Evolutionary conservation across 2,329 filamentous ascomycete genomes (phyloP), one percentile per base, ranked within the genome.

Genomic region (Lasiodiplodia theobromae): DNA sequence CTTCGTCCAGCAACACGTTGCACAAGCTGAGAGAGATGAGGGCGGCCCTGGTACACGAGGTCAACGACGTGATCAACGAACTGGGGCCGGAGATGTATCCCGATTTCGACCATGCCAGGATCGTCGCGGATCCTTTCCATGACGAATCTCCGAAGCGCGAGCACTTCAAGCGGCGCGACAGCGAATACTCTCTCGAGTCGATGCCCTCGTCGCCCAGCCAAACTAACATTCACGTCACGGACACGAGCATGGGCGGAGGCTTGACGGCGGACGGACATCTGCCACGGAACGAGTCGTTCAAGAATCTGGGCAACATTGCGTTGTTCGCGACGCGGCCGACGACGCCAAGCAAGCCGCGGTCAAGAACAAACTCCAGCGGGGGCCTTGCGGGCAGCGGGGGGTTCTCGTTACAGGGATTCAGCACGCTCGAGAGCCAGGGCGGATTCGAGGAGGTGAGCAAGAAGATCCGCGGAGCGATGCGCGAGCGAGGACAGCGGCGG

Each of bases 51-150:
- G 92, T 92, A 69, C 85, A 88, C 11, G 88, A 96, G 76, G 94
- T 99, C 49, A 97, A 94, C 1, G 89, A 96, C 3, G 86, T 97
- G 57, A 97, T 99, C 85, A 98, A 99, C 80, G 93, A 92, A 21
- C 89, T 99, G 14, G 96, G 96, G 0, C 96, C 96, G 0, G 94
- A 98, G 77, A 91, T 99, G 83, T 99, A 96, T 82, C 91, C 94
- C n/a, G 96, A 99, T 82, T 99, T 81, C 69, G 75, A 81, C 68
- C 74, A 75, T 3, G 77, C 79, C 44, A 77, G 79, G 63, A 80
- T 81, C 66, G 73, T 81, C 62, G 72, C 76, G n/a, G 77, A 80
- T 53, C 77, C 79, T 2, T 71, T 73, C 10, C 66, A 71, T 14
- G 70, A 71, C 23, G 68, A 67, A 44, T 71, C 72, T 10, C 71